phyloP scores from a whole-genome alignment of 1,284 basidiomycete genomes.

The Malassezia nana region DNA sequence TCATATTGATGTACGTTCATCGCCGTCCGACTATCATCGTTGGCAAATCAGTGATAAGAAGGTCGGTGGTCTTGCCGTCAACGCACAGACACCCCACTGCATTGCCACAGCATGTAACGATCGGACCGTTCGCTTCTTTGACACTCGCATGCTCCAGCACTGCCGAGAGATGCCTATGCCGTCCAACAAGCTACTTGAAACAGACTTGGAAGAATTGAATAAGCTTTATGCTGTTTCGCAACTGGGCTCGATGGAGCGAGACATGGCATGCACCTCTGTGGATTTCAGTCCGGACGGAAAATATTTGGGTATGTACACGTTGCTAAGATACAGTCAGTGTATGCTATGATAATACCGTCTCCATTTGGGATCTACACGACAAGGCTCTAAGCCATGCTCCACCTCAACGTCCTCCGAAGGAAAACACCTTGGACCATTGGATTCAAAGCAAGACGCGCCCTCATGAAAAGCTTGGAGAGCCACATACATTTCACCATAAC shows the following conservation, averaged over 20 bases:
- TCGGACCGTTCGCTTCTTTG: slow-evolving; percentile 40
- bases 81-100: slow-evolving; percentile 26
- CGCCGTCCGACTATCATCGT: slow-evolving; percentile 16
- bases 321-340: slow-evolving; percentile 20
- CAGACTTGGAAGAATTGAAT: slow-evolving; percentile 26
- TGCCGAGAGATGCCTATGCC: slow-evolving; percentile 21
- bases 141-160: slow-evolving; percentile 29
- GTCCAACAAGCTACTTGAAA: slow-evolving; percentile 26
- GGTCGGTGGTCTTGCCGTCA: slow-evolving; percentile 45
- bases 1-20: slow-evolving; percentile 36
- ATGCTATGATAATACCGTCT: slow-evolving; percentile 42
- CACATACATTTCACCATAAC: slow-evolving; percentile 34
- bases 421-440: background rate
- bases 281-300: slow-evolving; percentile 36
- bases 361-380: slow-evolving; percentile 22
- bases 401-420: background rate
- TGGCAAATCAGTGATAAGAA: slow-evolving; percentile 47
- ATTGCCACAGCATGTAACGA: slow-evolving; percentile 42
- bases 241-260: slow-evolving; percentile 21
- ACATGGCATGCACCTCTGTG: slow-evolving; percentile 40
- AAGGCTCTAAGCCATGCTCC: background rate
- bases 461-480: slow-evolving; percentile 22
- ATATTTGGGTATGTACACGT: slow-evolving; percentile 16
- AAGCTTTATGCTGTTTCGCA: slow-evolving; percentile 24
- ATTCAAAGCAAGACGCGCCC: slow-evolving; percentile 10